phyloP scores from a whole-genome alignment of 2,329 filamentous ascomycete genomes.

The Beauveria pseudobassiana region DNA sequence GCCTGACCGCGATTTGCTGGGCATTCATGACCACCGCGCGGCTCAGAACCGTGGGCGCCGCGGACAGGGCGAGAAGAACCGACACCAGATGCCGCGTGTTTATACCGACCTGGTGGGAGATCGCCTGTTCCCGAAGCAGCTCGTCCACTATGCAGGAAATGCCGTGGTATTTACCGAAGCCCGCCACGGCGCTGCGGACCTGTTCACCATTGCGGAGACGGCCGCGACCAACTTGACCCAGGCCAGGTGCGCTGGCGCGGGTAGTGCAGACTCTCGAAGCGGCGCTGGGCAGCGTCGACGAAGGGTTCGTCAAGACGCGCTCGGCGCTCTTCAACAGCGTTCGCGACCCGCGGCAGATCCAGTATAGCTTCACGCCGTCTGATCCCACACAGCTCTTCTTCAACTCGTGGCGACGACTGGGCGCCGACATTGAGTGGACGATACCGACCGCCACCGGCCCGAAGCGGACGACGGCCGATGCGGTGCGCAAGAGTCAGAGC shows the following conservation, averaged over 20 bases:
- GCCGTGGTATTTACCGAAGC: slow-evolving; percentile 32
- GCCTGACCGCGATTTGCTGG: slow-evolving; percentile 33
- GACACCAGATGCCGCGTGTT: slow-evolving; percentile 22
- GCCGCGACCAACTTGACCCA: slow-evolving; percentile 12
- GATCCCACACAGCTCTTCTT: slow-evolving; percentile 32
- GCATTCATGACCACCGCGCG: slow-evolving; percentile 31
- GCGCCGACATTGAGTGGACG: slow-evolving; percentile 31
- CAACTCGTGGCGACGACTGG: slow-evolving; percentile 39
- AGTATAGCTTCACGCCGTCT: slow-evolving; percentile 33
- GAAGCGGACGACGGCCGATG: slow-evolving; percentile 18
- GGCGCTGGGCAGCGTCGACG: slow-evolving; percentile 26
- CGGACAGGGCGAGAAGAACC: slow-evolving; percentile 2
- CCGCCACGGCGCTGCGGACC: slow-evolving; percentile 18
- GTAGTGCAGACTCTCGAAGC: slow-evolving; percentile 24
- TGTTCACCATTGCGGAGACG: slow-evolving; percentile 17
- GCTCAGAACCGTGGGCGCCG: slow-evolving; percentile 4
- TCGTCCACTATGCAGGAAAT: slow-evolving; percentile 32
- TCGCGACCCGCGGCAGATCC: slow-evolving; percentile 32
- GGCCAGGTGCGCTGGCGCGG: slow-evolving; percentile 19
- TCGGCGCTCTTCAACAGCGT: slow-evolving; percentile 26
- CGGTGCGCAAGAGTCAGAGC: slow-evolving; percentile 23
- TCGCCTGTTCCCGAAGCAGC: slow-evolving; percentile 24
- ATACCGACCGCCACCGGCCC: slow-evolving; percentile 19
- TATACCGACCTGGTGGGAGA: slow-evolving; percentile 35
- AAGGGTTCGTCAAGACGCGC: slow-evolving; percentile 32